Percentiles rank a stretch among this genome's conserved stretches.
These are phyloP conservation scores for Massariosphaeria phaeospora DNA, from an alignment of 495 filamentous ascomycete genomes.

Conservation along the genomic window DNA sequence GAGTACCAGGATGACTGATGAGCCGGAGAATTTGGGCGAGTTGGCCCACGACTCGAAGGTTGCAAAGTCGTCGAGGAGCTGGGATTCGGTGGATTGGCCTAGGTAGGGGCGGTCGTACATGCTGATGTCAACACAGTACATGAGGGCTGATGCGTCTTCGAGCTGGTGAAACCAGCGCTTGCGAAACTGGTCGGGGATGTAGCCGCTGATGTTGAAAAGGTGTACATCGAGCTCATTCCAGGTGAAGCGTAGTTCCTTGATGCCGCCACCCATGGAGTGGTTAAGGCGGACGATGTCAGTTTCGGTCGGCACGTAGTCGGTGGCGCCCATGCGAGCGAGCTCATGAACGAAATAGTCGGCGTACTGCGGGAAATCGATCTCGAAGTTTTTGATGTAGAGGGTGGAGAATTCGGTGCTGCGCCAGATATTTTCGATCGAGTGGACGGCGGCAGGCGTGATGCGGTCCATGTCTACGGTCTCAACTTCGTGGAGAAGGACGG, in stretches of 20 bases:
- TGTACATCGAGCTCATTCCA: slow-evolving; percentile 27
- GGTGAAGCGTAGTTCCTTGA: slow-evolving; percentile 27
- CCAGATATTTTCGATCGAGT: slow-evolving; percentile 25
- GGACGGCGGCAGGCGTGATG: slow-evolving; percentile 18
- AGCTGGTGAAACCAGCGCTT: slow-evolving; percentile 31
- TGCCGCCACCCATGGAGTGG: slow-evolving; percentile 20
- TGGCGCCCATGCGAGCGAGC: slow-evolving; percentile 2
- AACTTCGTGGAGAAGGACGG: slow-evolving; percentile 24
- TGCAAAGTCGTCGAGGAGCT: slow-evolving; percentile 25
- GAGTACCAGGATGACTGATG: slow-evolving; percentile 20
- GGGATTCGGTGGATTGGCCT: slow-evolving; percentile 15
- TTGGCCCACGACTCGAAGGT: slow-evolving; percentile 25
- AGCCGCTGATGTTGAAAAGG: slow-evolving; percentile 29
- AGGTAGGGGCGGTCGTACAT: slow-evolving; percentile 24
- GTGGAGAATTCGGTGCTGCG: slow-evolving; percentile 15
- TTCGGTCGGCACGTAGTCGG: slow-evolving; percentile 19
- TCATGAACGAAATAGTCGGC: slow-evolving; percentile 20
- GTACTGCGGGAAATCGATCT: slow-evolving; percentile 30
- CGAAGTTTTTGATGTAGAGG: slow-evolving; percentile 26
- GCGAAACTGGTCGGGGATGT: slow-evolving; percentile 22
- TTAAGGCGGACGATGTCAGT: slow-evolving; percentile 27
- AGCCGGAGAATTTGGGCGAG: slow-evolving; percentile 17
- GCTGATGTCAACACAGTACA: slow-evolving; percentile 26
- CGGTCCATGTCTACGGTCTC: slow-evolving; percentile 13
- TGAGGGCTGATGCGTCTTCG: slow-evolving; percentile 18